These are phyloP conservation scores for Picea abies DNA, from an alignment of 83 land plant species.

Conservation along the genomic window DNA sequence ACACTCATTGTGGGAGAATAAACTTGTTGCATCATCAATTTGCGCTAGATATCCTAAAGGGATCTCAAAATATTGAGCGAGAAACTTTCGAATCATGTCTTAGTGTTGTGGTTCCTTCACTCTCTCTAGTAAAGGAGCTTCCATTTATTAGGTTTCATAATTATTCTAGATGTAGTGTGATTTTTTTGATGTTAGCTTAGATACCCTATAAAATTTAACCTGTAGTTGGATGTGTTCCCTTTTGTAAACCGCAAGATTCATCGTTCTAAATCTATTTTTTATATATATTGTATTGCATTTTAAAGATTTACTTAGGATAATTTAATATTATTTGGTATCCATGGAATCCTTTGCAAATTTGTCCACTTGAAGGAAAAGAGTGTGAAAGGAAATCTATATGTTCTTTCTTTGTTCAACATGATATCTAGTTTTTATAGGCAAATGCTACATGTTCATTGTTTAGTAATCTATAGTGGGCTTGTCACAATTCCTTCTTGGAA, in stretches of 20 bases:
- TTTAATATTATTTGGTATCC: not conserved
- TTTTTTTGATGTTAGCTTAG: no score
- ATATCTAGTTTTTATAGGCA: not conserved
- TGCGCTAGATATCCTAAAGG: slow-evolving; percentile 56
- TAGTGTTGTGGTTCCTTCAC: slow-evolving; percentile 84
- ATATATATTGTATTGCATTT: not conserved
- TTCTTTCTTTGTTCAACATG: not conserved
- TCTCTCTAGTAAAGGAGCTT: slow-evolving; percentile 71
- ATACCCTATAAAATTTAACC: not conserved
- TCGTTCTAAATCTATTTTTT: not conserved
- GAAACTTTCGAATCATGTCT: slow-evolving; percentile 92
- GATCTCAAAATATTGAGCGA: slow-evolving; percentile 71
- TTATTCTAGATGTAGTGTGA: not conserved
- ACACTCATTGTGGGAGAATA: not conserved
- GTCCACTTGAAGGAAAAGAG: not conserved
- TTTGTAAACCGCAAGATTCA: not conserved
- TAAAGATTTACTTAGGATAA: not conserved
- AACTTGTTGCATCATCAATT: slow-evolving; percentile 53
- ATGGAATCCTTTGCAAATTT: not conserved
- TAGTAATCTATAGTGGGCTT: not conserved
- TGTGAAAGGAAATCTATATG: not conserved
- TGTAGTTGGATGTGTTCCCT: not conserved
- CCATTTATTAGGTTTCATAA: not conserved
- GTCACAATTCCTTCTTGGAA: no score
- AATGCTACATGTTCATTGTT: not conserved